These are phyloP conservation scores for Chaetomiaceae sp. DNA, from an alignment of 2,329 filamentous ascomycete genomes.

Conservation along the genomic window DNA sequence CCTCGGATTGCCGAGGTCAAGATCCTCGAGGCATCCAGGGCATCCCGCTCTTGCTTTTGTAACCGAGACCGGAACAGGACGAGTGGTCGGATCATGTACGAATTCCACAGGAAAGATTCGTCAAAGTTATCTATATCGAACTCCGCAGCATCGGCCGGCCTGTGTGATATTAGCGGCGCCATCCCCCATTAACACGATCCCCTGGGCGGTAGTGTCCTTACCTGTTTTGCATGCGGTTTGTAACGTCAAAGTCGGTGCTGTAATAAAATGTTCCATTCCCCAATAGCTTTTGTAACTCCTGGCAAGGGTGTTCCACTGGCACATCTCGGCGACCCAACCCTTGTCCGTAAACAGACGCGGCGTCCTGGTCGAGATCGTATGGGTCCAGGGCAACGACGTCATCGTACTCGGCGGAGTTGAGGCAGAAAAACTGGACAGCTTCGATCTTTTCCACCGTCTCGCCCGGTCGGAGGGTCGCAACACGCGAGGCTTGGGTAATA, in stretches of 20 bases:
- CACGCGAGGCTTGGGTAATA: conserved; percentile 71
- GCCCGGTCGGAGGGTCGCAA: conserved; percentile 77
- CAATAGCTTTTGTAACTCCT: conserved; percentile 84
- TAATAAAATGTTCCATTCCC: conserved; percentile 96
- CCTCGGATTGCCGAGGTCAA: conserved; percentile 91
- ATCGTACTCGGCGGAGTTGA: conserved; percentile 84
- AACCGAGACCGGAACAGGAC: conserved; percentile 83
- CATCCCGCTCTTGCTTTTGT: conserved; percentile 66
- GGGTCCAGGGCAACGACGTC: conserved; percentile 58
- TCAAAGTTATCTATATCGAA: conserved; percentile 93
- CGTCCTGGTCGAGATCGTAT: conserved; percentile 48
- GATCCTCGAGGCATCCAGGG: conserved; percentile 80
- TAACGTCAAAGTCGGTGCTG: conserved; percentile 96
- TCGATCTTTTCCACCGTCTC: conserved; percentile 87
- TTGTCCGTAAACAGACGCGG: conserved; percentile 44
- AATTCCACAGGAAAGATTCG: conserved; percentile 93
- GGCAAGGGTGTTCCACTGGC: conserved; percentile 78
- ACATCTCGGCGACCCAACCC: conserved; percentile 62
- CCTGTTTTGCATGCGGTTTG: conserved; percentile 86
- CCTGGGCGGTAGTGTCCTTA: conserved; percentile 32
- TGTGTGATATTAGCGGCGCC: conserved; percentile 36
- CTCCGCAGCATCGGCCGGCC: conserved; percentile 67
- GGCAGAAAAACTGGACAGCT: conserved; percentile 85
- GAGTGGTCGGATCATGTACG: conserved; percentile 93
- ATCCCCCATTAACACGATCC: no score